Evolutionary conservation across 106 monocot species (phyloP).

Genomic region (Dioscorea alata): DNA sequence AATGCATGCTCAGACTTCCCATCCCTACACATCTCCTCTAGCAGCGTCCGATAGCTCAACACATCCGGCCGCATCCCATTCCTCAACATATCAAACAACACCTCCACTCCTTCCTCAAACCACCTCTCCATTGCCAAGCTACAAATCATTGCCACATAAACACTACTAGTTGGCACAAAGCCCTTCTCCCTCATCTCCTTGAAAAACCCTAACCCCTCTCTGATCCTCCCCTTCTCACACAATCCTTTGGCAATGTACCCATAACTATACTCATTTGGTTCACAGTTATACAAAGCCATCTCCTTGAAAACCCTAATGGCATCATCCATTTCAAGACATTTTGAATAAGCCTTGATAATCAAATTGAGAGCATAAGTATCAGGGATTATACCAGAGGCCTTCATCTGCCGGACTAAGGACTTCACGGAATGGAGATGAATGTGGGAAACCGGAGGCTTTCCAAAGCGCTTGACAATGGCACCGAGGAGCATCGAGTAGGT

Average conservation of each 20-base stretch:
- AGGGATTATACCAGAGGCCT: constrained; percentile 61
- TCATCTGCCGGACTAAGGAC: constrained; percentile 75
- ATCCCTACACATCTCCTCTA: constrained; percentile 88
- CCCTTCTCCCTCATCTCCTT: constrained; percentile 78
- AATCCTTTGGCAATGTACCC: constrained; percentile 73
- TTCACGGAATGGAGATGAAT: constrained; percentile 78
- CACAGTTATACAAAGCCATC: constrained; percentile 78
- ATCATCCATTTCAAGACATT: constrained; percentile 79
- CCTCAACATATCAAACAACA: constrained; percentile 67
- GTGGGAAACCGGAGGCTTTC: constrained; percentile 46
- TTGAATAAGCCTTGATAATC: constrained; percentile 77
- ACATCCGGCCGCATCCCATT: constrained; percentile 51
- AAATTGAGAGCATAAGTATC: constrained; percentile 60
- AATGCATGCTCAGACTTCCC: constrained; percentile 68
- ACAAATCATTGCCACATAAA: constrained; percentile 61
- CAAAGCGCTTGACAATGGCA: constrained; percentile 56
- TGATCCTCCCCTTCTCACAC: constrained; percentile 71
- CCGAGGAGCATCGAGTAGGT: constrained; percentile 76
- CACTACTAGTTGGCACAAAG: constrained; percentile 53
- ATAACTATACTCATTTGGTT: constrained; percentile 75
- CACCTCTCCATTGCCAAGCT: constrained; percentile 61
- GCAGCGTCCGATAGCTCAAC: constrained; percentile 76
- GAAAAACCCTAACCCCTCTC: constrained; percentile 44
- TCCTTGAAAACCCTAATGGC: constrained; percentile 64
- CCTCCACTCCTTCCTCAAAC: constrained; percentile 59